phyloP scores from a whole-genome alignment of 257 asterid species.

The Solanum sejunctum region DNA sequence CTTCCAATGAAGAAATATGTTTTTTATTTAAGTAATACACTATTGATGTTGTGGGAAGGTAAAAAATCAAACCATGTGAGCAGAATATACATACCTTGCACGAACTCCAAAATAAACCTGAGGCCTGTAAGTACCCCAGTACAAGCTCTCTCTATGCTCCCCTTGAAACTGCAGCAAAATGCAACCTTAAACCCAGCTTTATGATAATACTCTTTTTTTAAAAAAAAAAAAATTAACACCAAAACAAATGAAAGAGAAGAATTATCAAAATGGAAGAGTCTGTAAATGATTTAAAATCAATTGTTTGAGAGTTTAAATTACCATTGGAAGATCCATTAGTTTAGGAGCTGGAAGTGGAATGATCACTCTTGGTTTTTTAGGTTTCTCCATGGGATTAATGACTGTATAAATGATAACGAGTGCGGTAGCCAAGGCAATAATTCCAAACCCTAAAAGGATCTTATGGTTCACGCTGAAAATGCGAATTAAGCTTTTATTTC shows the following conservation, averaged over 20 bases:
- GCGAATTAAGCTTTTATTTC: slow-evolving; percentile 23
- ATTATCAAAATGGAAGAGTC: not conserved
- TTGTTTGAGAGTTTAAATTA: slow-evolving; percentile 1
- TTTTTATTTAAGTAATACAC: not conserved
- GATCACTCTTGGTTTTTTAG: slow-evolving; percentile 51
- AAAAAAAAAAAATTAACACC: not conserved
- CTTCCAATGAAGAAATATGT: not conserved
- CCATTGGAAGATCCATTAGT: slow-evolving; percentile 92
- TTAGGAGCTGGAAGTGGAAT: slow-evolving; percentile 91
- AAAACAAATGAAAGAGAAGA: not conserved
- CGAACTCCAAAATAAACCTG: slow-evolving; percentile 88
- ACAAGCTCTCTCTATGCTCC: slow-evolving; percentile 86
- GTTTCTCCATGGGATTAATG: slow-evolving; percentile 20
- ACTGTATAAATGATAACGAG: slow-evolving; percentile 18
- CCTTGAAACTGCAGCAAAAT: slow-evolving; percentile 66
- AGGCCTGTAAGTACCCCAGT: slow-evolving; percentile 99
- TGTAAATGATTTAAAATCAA: not conserved
- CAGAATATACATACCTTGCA: slow-evolving; percentile 41
- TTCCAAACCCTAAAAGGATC: slow-evolving; percentile 17
- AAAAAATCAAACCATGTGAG: not conserved
- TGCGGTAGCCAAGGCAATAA: slow-evolving; percentile 25
- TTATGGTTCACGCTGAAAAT: slow-evolving; percentile 15
- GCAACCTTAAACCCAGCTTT: not conserved
- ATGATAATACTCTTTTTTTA: not conserved
- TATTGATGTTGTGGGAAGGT: not conserved